Percentiles rank a stretch among this genome's conserved stretches.
Conservation (phyloP, 1,284 basidiomycete species). For the Pseudozyma sp. region DNA sequence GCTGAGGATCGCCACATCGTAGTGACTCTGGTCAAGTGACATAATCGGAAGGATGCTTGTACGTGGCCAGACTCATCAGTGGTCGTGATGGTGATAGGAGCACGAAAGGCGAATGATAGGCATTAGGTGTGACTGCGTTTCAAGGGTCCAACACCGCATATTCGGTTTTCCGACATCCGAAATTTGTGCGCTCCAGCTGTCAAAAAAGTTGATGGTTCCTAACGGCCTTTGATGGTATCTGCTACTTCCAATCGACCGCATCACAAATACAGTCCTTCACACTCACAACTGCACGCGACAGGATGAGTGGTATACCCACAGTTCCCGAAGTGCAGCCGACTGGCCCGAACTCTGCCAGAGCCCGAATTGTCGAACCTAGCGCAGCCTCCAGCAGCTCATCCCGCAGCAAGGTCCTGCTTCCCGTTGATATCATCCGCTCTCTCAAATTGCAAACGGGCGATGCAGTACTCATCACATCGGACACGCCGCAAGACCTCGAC, state of each 20-base stretch:
- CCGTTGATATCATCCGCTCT: conserved; percentile 33
- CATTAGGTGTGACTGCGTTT: not conserved
- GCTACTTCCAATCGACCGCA: not conserved
- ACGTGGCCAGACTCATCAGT: not conserved
- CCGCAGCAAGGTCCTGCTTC: conserved; percentile 33
- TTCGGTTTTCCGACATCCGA: conserved; percentile 16
- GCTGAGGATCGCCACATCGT: conserved; percentile 85
- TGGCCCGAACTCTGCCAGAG: not conserved
- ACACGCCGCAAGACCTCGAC: not conserved
- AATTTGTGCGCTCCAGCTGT: not conserved
- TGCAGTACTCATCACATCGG: conserved; percentile 17
- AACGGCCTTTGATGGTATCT: not conserved
- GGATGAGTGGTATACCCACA: conserved; percentile 14
- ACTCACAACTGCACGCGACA: not conserved
- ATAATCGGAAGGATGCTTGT: conserved; percentile 11
- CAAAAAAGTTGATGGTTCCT: conserved; percentile 8
- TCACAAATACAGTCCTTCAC: not conserved
- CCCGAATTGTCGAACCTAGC: conserved; percentile 21
- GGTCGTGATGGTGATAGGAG: not conserved
- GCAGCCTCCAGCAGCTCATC: conserved; percentile 35
- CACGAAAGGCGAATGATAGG: not conserved
- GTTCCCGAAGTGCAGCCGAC: not conserved
- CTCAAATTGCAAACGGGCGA: conserved; percentile 47
- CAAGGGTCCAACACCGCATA: not conserved
- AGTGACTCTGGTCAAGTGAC: conserved; percentile 70